Conservation (phyloP, 441 rosid genomes). For the Jatropha multifida region DNA sequence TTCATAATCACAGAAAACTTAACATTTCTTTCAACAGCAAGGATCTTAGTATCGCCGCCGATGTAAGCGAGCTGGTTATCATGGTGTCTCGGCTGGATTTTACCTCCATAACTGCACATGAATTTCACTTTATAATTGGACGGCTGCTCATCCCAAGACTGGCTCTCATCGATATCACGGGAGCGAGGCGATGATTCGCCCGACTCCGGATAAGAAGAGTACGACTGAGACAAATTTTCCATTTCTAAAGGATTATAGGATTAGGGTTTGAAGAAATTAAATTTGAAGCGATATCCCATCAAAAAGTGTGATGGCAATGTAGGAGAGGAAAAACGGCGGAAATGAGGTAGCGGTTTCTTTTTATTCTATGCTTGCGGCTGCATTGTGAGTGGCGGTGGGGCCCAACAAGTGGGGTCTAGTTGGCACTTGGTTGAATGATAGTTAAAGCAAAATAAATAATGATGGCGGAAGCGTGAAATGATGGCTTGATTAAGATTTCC, state of each 20-base stretch:
- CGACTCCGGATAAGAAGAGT: constrained; percentile 56
- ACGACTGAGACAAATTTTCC: constrained; percentile 54
- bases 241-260: constrained; percentile 15
- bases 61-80: constrained; percentile 53
- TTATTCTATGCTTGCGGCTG: not conserved
- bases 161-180: constrained; percentile 55
- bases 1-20: constrained; percentile 37
- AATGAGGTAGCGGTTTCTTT: not conserved
- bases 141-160: constrained; percentile 46
- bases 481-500: not conserved
- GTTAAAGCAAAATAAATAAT: not conserved
- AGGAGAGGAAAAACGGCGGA: not conserved
- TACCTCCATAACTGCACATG: constrained; percentile 69
- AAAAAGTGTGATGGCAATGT: not conserved
- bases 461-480: not conserved
- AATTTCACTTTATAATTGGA: constrained; percentile 43
- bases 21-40: constrained; percentile 45
- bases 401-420: not conserved
- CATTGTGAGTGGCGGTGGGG: not conserved
- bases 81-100: constrained; percentile 61
- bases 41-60: constrained; percentile 69
- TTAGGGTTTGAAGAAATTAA: constrained; percentile 23
- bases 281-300: not conserved
- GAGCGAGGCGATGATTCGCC: constrained; percentile 55
- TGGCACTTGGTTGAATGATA: not conserved